Base-by-base conservation (phyloP, 2,329 filamentous ascomycete species). In the Alternaria ventricosa region DNA sequence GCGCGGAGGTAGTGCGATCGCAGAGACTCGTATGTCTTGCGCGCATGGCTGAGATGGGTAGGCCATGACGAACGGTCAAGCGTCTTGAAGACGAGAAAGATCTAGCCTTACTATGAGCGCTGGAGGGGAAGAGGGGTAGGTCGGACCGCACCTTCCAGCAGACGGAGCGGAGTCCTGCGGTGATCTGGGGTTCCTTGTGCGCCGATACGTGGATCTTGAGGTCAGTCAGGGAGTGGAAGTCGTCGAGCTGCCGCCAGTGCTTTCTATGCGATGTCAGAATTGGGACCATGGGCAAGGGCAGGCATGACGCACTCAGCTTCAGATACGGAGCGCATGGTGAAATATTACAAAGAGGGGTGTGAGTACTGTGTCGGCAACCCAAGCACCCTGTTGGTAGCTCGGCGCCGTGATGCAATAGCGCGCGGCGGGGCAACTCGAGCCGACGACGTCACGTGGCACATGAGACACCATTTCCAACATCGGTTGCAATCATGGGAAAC, bases 11-110 rank as follows among this genome's bases (percentile, higher is more conserved):
- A 91, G 76, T 94, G 91, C 3, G 90, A 86, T 67, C 89, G 87
- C 3, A 93, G 83, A 22, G 90, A 88, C 20, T 85, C 82, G 79
- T 97, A 98, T n/a, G 89, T 87, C 63, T 86, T 87, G 68, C 95
- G 89, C 27, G 89, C 89, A 69, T 93, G 88, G 20, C 85, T 81
- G 25, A 97, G 82, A 55, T 86, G 86, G 61, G 87, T 85, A 33
- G 86, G 83, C 94, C 94, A 97, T 82, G 87, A 86, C 44, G 86
- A 82, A 28, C 85, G 84, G 57, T 91, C 85, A 10, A 89, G 82
- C 55, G 87, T 86, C 67, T 90, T 88, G 76, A 94, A 95, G 28
- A 97, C 84, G 49, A 97, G 84, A 78, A 97, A 97, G 41, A 88
- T 88, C 92, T 95, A 70, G 69, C 5, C 4, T 5, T 55, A 20